Conservation (phyloP, 805 yeast species). For the Lachancea cidri region DNA sequence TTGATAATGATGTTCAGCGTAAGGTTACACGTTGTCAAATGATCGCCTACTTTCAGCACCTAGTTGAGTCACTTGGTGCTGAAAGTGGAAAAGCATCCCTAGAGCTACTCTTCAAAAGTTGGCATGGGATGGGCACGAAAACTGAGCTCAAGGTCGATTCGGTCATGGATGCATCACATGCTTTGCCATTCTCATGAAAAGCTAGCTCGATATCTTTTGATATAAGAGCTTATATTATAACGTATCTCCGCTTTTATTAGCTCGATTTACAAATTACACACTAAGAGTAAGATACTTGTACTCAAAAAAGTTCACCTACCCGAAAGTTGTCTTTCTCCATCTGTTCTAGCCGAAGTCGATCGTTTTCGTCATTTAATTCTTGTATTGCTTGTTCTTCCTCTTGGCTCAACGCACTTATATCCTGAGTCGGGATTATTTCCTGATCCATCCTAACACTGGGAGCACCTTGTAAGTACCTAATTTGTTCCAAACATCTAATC, state of each 20-base stretch:
- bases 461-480: conserved; percentile 79
- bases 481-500: conserved; percentile 70
- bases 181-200: conserved; percentile 8
- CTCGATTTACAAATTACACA: too few species aligned
- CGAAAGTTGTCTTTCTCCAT: conserved; percentile 38
- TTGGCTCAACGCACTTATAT: conserved; percentile 38
- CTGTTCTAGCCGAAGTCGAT: conserved; percentile 32
- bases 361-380: conserved; percentile 32
- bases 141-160: conserved; percentile 1
- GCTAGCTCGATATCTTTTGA: background rate
- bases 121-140: conserved; percentile 6
- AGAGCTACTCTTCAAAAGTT: conserved; percentile 8
- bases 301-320: conserved; percentile 30
- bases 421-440: conserved; percentile 69
- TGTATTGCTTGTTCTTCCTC: conserved; percentile 38
- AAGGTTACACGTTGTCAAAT: conserved; percentile 8
- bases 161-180: conserved; percentile 1
- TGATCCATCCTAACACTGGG: conserved; percentile 88
- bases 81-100: conserved; percentile 12
- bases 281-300: too few species aligned
- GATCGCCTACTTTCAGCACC: conserved; percentile 9
- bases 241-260: too few species aligned
- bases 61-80: conserved; percentile 13
- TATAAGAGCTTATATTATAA: too few species aligned
- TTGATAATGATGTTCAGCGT: conserved; percentile 3